Evolutionary conservation across 345 rosid species (phyloP).

Genomic region (Hevea brasiliensis): DNA sequence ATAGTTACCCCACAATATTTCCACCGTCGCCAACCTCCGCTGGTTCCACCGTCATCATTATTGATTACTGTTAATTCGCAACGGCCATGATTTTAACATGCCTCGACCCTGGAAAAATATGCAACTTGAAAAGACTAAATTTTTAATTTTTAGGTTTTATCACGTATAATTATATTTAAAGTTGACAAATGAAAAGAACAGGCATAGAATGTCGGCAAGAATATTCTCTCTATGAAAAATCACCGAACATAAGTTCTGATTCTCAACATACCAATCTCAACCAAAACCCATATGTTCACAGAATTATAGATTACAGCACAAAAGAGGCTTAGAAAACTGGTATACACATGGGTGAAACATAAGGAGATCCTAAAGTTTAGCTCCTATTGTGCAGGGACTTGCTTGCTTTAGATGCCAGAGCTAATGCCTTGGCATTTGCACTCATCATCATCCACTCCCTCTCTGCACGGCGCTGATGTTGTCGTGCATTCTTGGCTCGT

Average conservation of each 20-base stretch:
- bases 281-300: not conserved
- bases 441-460: constrained; percentile 63
- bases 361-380: constrained; percentile 10
- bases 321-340: not conserved
- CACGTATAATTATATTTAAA: too few relatives aligned
- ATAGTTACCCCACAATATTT: too few relatives aligned
- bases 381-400: constrained; percentile 48
- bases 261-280: not conserved
- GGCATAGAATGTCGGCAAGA: too few relatives aligned
- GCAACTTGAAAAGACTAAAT: too few relatives aligned
- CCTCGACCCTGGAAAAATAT: too few relatives aligned
- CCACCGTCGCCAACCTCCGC: too few relatives aligned
- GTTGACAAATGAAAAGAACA: too few relatives aligned
- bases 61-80: too few relatives aligned
- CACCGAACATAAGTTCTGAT: not conserved
- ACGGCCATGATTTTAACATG: too few relatives aligned
- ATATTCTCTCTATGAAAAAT: too few relatives aligned
- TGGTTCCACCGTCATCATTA: too few relatives aligned
- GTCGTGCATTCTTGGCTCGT: constrained; percentile 86
- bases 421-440: constrained; percentile 60
- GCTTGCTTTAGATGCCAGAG: constrained; percentile 54
- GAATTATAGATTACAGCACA: not conserved
- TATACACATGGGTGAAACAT: not conserved
- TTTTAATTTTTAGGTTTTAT: too few relatives aligned
- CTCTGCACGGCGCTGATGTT: constrained; percentile 78